Base-by-base conservation (phyloP, 441 rosid species). In the Erodium moschatum region DNA sequence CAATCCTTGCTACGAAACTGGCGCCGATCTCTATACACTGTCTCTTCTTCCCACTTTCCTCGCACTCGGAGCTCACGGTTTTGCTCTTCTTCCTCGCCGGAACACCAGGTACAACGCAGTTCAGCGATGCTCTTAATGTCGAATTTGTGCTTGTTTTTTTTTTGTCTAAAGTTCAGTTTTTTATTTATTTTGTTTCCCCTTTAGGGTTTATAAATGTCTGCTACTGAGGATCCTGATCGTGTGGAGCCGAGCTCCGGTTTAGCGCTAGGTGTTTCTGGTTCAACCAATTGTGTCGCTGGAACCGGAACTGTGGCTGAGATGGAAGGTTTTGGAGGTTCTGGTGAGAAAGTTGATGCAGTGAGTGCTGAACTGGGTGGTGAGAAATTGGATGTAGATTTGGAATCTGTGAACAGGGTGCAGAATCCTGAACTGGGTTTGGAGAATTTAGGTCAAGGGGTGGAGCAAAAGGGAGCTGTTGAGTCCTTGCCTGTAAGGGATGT, bases 171-270 rank as follows among this genome's bases (percentile, higher is more conserved):
- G 10, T 58, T 5, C 13, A 20, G 6, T 20, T 46, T 1, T 19
- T 35, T 40, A 40, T 40, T 9, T 40, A 21, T 20, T 60, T 20
- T 60, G 64, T 20, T 11, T 40, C 29, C 29, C 64, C 21, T 69
- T 52, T 74, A 66, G 78, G 80, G 68, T n/a, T 65, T 12, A 86
- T 74, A 85, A 73, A 69, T 64, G 66, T 27, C 42, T 27, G 66
- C 68, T 13, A 78, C 64, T 60, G 64, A 9, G 20, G 21, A 79
- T 64, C 42, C 74, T 63, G 81, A 81, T 63, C 52, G 8, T 61
- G 70, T 79, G 70, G 79, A 78, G 58, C 75, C 81, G n/a, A 78
- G 77, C 35, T 75, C 80, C 52, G 87, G 80, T 24, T 81, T 76
- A 19, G 79, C 44, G 44, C 11, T 40, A 40, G 44, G 44, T 9